Percentiles rank a stretch among this genome's conserved stretches.
Evolutionary conservation across 352 stramenopile species (phyloP).

Genomic region (Phytophthora foliorum): DNA sequence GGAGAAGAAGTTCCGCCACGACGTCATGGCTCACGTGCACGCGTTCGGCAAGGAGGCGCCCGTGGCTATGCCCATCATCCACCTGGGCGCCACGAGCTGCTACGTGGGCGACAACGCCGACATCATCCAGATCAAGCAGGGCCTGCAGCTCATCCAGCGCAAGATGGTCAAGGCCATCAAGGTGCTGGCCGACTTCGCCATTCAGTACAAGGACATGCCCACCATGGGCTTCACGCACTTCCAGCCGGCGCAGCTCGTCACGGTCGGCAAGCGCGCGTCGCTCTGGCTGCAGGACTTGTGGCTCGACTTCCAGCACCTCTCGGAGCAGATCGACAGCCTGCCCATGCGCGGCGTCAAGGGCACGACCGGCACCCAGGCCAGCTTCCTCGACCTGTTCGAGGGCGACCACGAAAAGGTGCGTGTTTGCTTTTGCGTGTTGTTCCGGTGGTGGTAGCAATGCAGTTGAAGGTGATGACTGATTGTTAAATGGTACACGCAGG

Average conservation of each 20-base stretch:
- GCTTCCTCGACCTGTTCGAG: slow-evolving; percentile 99
- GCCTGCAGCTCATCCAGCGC: slow-evolving; percentile 95
- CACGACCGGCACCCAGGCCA: slow-evolving; percentile 98
- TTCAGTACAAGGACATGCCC: slow-evolving; percentile 96
- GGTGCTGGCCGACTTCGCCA: slow-evolving; percentile 95
- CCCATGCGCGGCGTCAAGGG: slow-evolving; percentile 99
- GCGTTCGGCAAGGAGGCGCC: slow-evolving; percentile 97
- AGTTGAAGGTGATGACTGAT: slow-evolving; percentile 2
- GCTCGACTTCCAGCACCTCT: slow-evolving; percentile 96
- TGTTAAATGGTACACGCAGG: slow-evolving; percentile 38
- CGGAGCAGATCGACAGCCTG: slow-evolving; percentile 96
- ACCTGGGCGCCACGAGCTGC: slow-evolving; percentile 98
- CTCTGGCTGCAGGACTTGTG: slow-evolving; percentile 99
- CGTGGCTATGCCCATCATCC: slow-evolving; percentile 98
- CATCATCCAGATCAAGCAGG: slow-evolving; percentile 98
- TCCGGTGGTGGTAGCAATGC: neutral
- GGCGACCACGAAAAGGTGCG: slow-evolving; percentile 97
- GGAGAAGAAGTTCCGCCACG: slow-evolving; percentile 99
- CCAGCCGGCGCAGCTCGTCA: slow-evolving; percentile 98
- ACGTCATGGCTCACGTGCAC: slow-evolving; percentile 99
- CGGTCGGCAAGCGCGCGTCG: slow-evolving; percentile 97
- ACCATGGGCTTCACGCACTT: slow-evolving; percentile 99
- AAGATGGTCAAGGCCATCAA: slow-evolving; percentile 98
- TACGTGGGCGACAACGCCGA: slow-evolving; percentile 99
- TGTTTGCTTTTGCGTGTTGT: slow-evolving; percentile 21